A percentile compares a stretch with the other conserved stretches of the same genome.
These are phyloP conservation scores for Phanerodontia chrysosporium DNA, from an alignment of 768 basidiomycete species.

Conservation along the genomic window DNA sequence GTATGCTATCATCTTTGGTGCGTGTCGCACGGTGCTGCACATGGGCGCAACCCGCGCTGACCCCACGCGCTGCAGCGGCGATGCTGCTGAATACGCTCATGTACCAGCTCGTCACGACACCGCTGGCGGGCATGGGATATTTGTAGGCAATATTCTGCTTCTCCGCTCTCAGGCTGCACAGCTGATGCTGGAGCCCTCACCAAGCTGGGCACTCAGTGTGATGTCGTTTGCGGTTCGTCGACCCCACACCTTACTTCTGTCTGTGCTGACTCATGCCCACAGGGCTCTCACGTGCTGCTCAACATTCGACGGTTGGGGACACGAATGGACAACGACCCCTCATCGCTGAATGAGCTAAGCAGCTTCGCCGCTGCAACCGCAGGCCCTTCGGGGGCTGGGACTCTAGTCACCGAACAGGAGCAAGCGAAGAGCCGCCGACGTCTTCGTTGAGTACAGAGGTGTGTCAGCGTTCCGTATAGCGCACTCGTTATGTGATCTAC, in stretches of 20 bases:
- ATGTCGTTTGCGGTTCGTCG: constrained; percentile 8
- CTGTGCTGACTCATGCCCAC: not conserved
- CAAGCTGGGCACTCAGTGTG: constrained; percentile 1
- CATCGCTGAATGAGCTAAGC: not conserved
- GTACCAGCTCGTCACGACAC: constrained; percentile 15
- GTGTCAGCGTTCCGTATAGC: not conserved
- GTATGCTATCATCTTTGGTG: constrained; percentile 12
- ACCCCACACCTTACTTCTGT: not conserved
- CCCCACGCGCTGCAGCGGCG: constrained; percentile 2
- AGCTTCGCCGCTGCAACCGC: not conserved
- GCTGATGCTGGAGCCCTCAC: not conserved
- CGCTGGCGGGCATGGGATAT: constrained; percentile 18
- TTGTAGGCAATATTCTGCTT: constrained; percentile 9
- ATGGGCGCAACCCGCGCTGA: not conserved
- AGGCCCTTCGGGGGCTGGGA: not conserved
- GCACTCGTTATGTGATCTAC: not conserved
- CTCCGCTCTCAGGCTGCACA: too few relatives aligned
- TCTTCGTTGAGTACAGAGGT: not conserved
- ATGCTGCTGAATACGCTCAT: constrained; percentile 20
- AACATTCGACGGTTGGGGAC: not conserved
- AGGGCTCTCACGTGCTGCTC: constrained; percentile 4
- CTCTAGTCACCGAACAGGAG: not conserved
- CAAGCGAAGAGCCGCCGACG: not conserved
- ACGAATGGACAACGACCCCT: not conserved
- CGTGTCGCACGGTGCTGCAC: not conserved